Base-by-base conservation (phyloP, 306 rosid genomes). In the Casuarina glauca region DNA sequence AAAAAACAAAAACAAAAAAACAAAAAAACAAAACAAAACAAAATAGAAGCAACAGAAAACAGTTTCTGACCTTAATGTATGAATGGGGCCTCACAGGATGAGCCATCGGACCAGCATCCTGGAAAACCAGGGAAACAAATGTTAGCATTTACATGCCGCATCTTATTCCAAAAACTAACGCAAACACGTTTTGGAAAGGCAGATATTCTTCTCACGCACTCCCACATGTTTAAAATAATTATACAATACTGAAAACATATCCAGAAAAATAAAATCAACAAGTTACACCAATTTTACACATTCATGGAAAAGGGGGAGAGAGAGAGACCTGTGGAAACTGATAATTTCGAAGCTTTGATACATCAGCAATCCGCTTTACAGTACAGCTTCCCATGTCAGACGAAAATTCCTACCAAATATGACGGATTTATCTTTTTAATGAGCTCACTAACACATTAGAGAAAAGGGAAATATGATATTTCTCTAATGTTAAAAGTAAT, bases 41-140 rank as follows among this genome's bases (percentile, higher is more conserved):
- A 46, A 72, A 19, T 2, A 70, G 38, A 54, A 53, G 3, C 43
- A 72, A 54, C 58, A 57, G 16, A 66, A 75, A 77, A 75, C 49
- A 58, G 83, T 73, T 58, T 79, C 87, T 74, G 82, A 96, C 99
- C 99, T 96, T 96, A 76, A 96, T 96, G 80, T 96, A 96, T 64
- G 99, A 96, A 85, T 96, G 99, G 48, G 99, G 99, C 54, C 98
- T 89, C 75, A 96, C 97, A 5, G 99, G 99, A 86, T 96, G 99
- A 80, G 99, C 97, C 98, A 96, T 96, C 73, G 99, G 99, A 70
- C 99, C 98, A 36, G 97, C 90, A 85, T 96, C 99, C 99, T 96
- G 78, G 74, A 85, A 86, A 84, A 76, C 67, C 72, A 72, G 62
- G 76, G 67, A 70, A 69, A 82, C 36, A 60, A 80, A 57, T 46